Base-by-base conservation (phyloP, 495 filamentous ascomycete genomes). In the Schizothecium vesticola region DNA sequence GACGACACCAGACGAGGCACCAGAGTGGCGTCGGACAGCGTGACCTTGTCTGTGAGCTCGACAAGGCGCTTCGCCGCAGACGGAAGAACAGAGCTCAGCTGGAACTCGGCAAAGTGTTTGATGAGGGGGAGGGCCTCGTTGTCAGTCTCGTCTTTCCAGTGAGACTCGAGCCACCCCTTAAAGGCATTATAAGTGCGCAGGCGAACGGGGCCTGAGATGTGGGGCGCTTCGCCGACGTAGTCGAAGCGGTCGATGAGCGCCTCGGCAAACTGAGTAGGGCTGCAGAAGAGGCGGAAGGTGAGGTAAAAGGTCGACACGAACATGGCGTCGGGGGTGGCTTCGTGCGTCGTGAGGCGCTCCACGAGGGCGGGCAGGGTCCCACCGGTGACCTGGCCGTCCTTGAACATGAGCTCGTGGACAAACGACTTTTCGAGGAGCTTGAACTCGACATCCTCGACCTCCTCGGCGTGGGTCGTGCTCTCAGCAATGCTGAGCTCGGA, bases 301-400 rank as follows among this genome's bases (percentile, higher is more conserved):
- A 98, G 88, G 79, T 96, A 98, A 77, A 99, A 98, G 0, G 96
- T 91, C 3, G 92, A 91, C 63, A 97, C 92, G 73, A 98, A 99
- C 75, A 91, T 87, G 43, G 92, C 88, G 76, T 97, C 94, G 2
- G 96, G 96, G 2, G 95, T 97, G 0, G 92, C 91, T 75, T 97
- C 92, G 76, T 96, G 93, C 0, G 91, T 92, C 2, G 96, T 99
- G 26, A 99, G 86, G 72, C 91, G 89, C 79, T 99, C 96, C 59
- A 99, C 91, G 62, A 99, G 81, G 8, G 96, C 94, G 28, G 92
- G 88, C 16, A 99, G 85, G 21, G 93, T 94, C 12, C 96, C 96
- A 36, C 95, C 96, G 65, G 90, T 90, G n/a, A 98, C 89, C 69
- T 97, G 91, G 19, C 94, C 94, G 66, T 97, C 94, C 76, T 96